phyloP scores from a whole-genome alignment of 2,329 filamentous ascomycete species.

The Cercospora beticola region DNA sequence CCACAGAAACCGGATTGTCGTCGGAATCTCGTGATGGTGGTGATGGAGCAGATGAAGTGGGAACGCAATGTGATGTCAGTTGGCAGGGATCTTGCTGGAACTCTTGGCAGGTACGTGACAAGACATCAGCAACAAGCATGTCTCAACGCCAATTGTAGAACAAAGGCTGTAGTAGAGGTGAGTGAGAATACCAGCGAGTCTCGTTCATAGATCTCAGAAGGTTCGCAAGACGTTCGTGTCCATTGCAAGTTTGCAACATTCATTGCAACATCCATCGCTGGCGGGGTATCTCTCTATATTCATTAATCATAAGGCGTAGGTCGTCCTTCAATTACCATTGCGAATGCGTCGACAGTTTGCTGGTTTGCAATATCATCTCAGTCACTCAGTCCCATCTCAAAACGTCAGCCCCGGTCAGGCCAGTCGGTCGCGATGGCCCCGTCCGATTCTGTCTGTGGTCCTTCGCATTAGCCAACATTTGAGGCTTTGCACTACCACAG shows the following conservation, averaged over 20 bases:
- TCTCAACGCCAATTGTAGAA: neutral
- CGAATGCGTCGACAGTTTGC: neutral
- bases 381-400: slow-evolving; percentile 38
- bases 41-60: slow-evolving; percentile 4
- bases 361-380: neutral
- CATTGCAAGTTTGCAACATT: neutral
- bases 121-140: neutral
- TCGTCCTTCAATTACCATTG: neutral
- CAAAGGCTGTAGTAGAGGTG: neutral
- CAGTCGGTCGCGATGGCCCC: slow-evolving; percentile 17
- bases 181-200: neutral
- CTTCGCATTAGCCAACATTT: neutral
- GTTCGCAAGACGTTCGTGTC: neutral
- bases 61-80: slow-evolving; percentile 9
- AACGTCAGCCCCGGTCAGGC: slow-evolving; percentile 33
- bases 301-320: neutral
- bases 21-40: slow-evolving; percentile 1
- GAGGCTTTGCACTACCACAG: slow-evolving; percentile 52
- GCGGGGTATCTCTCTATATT: neutral
- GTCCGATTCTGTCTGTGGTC: neutral
- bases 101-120: neutral
- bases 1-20: slow-evolving; percentile 14
- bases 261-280: neutral
- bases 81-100: neutral
- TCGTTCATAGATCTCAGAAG: neutral